These are phyloP conservation scores for Lichtheimia hyalospora DNA, from an alignment of 371 early-diverging fungal species.

Conservation along the genomic window DNA sequence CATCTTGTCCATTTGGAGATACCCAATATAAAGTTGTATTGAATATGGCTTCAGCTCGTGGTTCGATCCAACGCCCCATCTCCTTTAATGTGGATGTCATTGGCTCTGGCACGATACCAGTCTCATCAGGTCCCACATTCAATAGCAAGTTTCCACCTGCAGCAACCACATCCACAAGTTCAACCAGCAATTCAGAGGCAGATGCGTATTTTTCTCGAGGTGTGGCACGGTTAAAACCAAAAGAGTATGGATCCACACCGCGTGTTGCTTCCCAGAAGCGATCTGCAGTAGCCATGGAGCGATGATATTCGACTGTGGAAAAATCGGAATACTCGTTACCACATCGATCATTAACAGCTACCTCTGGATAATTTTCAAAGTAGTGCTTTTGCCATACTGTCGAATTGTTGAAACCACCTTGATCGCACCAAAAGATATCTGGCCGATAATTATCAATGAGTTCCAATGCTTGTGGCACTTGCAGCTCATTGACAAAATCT, in stretches of 20 bases:
- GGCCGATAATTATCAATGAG: slow-evolving; percentile 23
- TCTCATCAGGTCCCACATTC: slow-evolving; percentile 30
- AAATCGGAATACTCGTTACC: slow-evolving; percentile 14
- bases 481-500: slow-evolving; percentile 35
- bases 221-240: slow-evolving; percentile 31
- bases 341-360: slow-evolving; percentile 23
- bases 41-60: slow-evolving; percentile 8
- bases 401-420: slow-evolving; percentile 38
- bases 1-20: background rate
- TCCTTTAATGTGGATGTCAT: slow-evolving; percentile 14
- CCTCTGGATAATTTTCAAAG: slow-evolving; percentile 18
- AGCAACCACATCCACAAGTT: slow-evolving; percentile 25
- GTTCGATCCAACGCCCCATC: slow-evolving; percentile 26
- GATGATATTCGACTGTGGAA: slow-evolving; percentile 11
- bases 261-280: slow-evolving; percentile 23
- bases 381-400: slow-evolving; percentile 30
- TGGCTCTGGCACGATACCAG: slow-evolving; percentile 14
- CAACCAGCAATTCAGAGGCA: slow-evolving; percentile 14
- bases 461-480: slow-evolving; percentile 35
- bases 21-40: slow-evolving; percentile 12
- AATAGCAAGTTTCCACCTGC: slow-evolving; percentile 33
- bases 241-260: slow-evolving; percentile 19
- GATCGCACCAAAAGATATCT: slow-evolving; percentile 41
- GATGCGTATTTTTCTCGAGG: slow-evolving; percentile 24
- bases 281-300: background rate